These are phyloP conservation scores for Thuidium tamariscinum DNA, from an alignment of 225 moss, liverwort and hornwort species.

Conservation along the genomic window DNA sequence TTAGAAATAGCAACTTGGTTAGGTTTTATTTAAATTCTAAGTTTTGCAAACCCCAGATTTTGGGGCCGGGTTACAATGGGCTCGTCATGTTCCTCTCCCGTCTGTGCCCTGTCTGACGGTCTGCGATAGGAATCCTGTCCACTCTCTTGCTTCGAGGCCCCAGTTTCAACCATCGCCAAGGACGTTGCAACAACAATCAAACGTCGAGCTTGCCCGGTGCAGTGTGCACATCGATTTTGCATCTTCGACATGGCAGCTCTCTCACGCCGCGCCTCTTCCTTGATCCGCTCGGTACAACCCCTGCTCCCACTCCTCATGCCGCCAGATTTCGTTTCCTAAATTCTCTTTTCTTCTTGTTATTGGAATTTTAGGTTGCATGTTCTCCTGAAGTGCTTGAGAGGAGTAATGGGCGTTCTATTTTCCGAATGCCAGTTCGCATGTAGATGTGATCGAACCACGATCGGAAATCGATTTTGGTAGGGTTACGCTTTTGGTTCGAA, in stretches of 20 bases:
- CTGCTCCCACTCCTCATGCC: not conserved
- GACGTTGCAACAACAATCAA: not conserved
- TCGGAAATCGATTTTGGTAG: not conserved
- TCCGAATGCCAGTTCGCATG: not conserved
- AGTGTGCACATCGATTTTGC: not conserved
- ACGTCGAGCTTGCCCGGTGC: not conserved
- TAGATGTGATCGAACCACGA: not conserved
- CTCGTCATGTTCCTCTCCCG: too few relatives aligned
- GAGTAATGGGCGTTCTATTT: not conserved
- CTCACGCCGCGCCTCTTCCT: conserved; percentile 18
- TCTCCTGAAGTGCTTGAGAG: not conserved
- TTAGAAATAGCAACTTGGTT: too few relatives aligned
- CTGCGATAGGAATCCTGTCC: not conserved
- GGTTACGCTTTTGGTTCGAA: not conserved
- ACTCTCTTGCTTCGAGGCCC: not conserved
- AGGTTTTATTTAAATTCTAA: too few relatives aligned
- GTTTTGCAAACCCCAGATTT: too few relatives aligned
- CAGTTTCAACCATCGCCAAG: not conserved
- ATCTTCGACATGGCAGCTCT: conserved; percentile 30
- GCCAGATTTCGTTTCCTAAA: not conserved
- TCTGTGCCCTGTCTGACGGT: too few relatives aligned
- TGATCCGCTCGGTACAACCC: conserved; percentile 24
- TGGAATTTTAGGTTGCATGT: not conserved
- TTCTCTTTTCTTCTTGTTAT: not conserved
- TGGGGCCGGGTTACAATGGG: too few relatives aligned